Evolutionary conservation across 192 early-diverging fungal genomes (phyloP), one percentile per base, ranked within the genome.

Genomic region (Linnemannia exigua): DNA sequence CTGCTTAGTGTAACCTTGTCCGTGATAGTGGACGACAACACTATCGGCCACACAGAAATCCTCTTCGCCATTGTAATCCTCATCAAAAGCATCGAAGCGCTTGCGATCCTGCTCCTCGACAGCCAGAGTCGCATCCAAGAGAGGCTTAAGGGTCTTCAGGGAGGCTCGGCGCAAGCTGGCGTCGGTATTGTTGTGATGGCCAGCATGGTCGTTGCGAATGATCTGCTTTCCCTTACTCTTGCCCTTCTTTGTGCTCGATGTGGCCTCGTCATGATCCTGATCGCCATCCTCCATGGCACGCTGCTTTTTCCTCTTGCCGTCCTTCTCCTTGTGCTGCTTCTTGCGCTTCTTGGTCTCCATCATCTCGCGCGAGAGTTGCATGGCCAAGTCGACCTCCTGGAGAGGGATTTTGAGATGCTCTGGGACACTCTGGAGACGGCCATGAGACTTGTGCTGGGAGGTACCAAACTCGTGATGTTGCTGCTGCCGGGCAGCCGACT

Each of bases 351-450:
- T 74, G 16, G 22, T 67, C 48, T 73, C 71, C 47, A 86, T 79
- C 77, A 86, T 86, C 46, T 86, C 84, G 19, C 75, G 79, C 7
- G 84, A 72, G 35, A 76, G 78, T 22, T 80, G 74, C 52, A 86
- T 71, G 1, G 79, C 84, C 58, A 86, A 35, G 14, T 76, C 79
- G 36, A 86, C 69, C 25, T 86, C 84, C 5, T 54, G 75, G 1
- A 78, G 67, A 1, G 74, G 78, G 37, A 86, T 79, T 20, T 67
- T n/a, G 12, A 79, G 33, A 51, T 79, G 72, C 51, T 76, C 72
- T 3, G 76, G 82, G 8, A 75, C 70, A 11, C 74, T 70, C 3
- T 36, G 54, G 7, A 37, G 68, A 16, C 75, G 80, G 31, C n/a
- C 33, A 6, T 47, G 70, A 15, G 28, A 0, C 28, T 61, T 78